Evolutionary conservation across 2,329 filamentous ascomycete species (phyloP).

Genomic region (Pestalotiopsis sp.): DNA sequence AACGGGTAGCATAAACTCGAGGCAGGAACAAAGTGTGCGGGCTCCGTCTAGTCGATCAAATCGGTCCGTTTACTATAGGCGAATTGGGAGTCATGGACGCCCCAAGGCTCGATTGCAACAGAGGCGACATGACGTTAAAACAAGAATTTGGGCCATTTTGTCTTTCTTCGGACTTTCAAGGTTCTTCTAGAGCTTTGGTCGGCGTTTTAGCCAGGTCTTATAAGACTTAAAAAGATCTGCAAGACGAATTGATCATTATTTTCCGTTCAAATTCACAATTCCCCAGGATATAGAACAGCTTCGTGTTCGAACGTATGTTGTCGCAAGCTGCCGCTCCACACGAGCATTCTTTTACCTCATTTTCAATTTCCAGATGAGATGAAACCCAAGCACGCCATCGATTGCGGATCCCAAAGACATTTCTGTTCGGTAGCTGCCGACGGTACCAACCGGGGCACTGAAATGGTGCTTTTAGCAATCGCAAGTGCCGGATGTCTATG

Average conservation of each 20-base stretch:
- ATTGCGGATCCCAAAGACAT: background rate
- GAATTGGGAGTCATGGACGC: background rate
- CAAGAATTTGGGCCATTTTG: background rate
- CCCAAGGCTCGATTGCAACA: background rate
- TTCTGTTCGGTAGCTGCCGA: background rate
- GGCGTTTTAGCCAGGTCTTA: background rate
- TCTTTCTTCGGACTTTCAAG: background rate
- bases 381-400: conserved; percentile 2
- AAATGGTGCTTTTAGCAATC: background rate
- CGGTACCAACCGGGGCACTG: background rate
- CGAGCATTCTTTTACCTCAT: conserved; percentile 1
- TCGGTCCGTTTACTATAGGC: background rate
- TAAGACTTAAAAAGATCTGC: background rate
- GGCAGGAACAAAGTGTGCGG: background rate
- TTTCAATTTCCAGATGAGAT: conserved; percentile 1
- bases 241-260: background rate
- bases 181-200: background rate
- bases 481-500: background rate
- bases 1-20: background rate
- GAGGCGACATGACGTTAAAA: background rate
- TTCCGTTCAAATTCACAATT: background rate
- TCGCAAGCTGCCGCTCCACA: background rate
- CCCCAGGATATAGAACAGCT: background rate
- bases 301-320: background rate
- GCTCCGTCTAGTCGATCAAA: background rate